A percentile compares a stretch with the other conserved stretches of the same genome.
These are phyloP conservation scores for Starmerella khaoyaiensis DNA, from an alignment of 805 yeast species.

Conservation along the genomic window DNA sequence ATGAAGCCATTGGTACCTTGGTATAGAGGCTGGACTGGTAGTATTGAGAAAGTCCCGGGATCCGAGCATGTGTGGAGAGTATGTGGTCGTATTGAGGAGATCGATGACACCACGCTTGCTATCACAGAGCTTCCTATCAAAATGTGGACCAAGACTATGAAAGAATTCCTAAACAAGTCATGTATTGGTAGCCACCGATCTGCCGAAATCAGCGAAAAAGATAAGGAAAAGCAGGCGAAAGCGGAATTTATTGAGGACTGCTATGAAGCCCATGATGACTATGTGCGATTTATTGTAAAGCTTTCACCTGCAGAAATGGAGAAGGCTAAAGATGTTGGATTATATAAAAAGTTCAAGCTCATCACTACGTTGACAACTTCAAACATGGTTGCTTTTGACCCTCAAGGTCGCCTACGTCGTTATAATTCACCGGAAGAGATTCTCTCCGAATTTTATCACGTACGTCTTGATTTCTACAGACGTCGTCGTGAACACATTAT, in stretches of 20 bases:
- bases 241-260: slow-evolving; percentile 82
- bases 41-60: slow-evolving; percentile 40
- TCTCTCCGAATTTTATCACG: slow-evolving; percentile 68
- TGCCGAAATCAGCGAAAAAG: slow-evolving; percentile 40
- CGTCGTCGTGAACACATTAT: slow-evolving; percentile 74
- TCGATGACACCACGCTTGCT: slow-evolving; percentile 67
- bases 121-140: slow-evolving; percentile 88
- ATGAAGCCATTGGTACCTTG: slow-evolving; percentile 72
- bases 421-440: slow-evolving; percentile 68
- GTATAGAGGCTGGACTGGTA: slow-evolving; percentile 93
- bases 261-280: slow-evolving; percentile 77
- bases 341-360: slow-evolving; percentile 73
- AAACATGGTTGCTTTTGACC: slow-evolving; percentile 94
- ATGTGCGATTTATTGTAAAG: slow-evolving; percentile 65
- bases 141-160: slow-evolving; percentile 84
- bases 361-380: slow-evolving; percentile 52
- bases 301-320: slow-evolving; percentile 71
- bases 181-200: slow-evolving; percentile 30
- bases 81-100: slow-evolving; percentile 67
- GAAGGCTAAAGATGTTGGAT: slow-evolving; percentile 59
- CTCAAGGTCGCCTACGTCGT: slow-evolving; percentile 72
- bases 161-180: slow-evolving; percentile 67
- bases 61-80: slow-evolving; percentile 56
- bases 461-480: slow-evolving; percentile 81
- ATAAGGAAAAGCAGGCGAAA: slow-evolving; percentile 24